Evolutionary conservation across 2,329 filamentous ascomycete species (phyloP), one percentile per base, ranked within the genome.

Genomic region (Sarocladiaceae sp.): DNA sequence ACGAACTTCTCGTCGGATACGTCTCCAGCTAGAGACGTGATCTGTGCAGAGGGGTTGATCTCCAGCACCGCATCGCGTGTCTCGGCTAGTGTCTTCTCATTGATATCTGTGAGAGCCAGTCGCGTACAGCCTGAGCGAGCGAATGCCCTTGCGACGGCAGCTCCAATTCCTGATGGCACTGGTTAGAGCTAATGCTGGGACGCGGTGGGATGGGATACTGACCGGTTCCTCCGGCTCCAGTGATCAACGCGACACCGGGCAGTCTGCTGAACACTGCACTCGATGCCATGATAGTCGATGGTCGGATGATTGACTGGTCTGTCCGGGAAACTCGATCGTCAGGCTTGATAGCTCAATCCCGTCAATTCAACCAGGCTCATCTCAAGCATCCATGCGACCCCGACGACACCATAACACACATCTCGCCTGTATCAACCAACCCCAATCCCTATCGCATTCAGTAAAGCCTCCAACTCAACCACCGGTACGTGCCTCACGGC

Each of bases 71-170:
- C 54, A 15, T 61, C 51, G 18, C 56, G 52, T 1, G 67, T 67
- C 16, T 60, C 51, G 3, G 64, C 52, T 5, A 74, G 58, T 0
- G 70, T 62, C 1, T 51, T 52, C 3, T 51, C 53, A 48, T 73
- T 67, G 45, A 77, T 59, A 50, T 80, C 76, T 11, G 74, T 77
- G 41, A 80, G 72, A 35, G 69, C 72, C 11, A 80, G 63, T n/a
- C 60, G 61, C 0, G 64, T 56, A 53, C 74, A 77, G 11, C 75
- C 74, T 1, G 68, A 67, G 2, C 55, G 58, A 1, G 66, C 73
- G 52, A 80, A 76, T 0, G 66, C 71, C 46, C 58, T 68, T 9
- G 70, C 70, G 2, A 75, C 68, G 1, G 74, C 74, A 2, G 69
- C 70, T 3, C 76, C 76, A 48, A 80, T 80, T 24, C 76, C 76